These are phyloP conservation scores for Hyphopichia khmerensis DNA, from an alignment of 1,139 yeast genomes.

Conservation along the genomic window DNA sequence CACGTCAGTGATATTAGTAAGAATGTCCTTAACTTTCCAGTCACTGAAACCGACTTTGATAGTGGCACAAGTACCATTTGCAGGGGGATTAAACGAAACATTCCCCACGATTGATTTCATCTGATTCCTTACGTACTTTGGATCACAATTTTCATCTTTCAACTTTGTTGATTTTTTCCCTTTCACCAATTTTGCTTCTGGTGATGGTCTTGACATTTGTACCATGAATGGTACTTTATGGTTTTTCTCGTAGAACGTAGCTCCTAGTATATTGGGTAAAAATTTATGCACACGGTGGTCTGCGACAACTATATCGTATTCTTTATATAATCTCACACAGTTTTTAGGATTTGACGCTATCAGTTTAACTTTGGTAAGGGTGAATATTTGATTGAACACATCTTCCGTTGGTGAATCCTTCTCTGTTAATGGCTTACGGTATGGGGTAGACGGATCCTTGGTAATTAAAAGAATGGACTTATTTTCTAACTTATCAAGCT, in stretches of 20 bases:
- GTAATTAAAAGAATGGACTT: constrained; percentile 59
- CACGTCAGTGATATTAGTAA: constrained; percentile 57
- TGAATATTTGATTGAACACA: constrained; percentile 53
- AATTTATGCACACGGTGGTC: constrained; percentile 64
- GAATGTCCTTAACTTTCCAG: constrained; percentile 42
- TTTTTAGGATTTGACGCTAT: constrained; percentile 44
- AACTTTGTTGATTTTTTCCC: constrained; percentile 36
- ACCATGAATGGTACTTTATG: constrained; percentile 65
- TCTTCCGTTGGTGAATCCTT: constrained; percentile 59
- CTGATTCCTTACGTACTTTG: constrained; percentile 60
- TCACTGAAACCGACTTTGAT: constrained; percentile 54
- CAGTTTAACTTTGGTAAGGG: constrained; percentile 54
- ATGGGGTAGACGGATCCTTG: constrained; percentile 64
- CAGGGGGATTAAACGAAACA: constrained; percentile 58
- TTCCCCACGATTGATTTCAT: constrained; percentile 60
- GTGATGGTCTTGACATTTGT: constrained; percentile 57
- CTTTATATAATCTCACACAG: constrained; percentile 50
- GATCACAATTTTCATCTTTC: constrained; percentile 58
- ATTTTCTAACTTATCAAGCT: constrained; percentile 45
- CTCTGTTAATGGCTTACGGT: constrained; percentile 44
- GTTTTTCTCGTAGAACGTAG: constrained; percentile 55
- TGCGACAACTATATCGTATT: constrained; percentile 63
- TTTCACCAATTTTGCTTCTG: constrained; percentile 31
- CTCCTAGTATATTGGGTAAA: constrained; percentile 55
- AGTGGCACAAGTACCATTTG: constrained; percentile 51